Base-by-base conservation (phyloP, 257 asterid genomes). In the Salvia miltiorrhiza region DNA sequence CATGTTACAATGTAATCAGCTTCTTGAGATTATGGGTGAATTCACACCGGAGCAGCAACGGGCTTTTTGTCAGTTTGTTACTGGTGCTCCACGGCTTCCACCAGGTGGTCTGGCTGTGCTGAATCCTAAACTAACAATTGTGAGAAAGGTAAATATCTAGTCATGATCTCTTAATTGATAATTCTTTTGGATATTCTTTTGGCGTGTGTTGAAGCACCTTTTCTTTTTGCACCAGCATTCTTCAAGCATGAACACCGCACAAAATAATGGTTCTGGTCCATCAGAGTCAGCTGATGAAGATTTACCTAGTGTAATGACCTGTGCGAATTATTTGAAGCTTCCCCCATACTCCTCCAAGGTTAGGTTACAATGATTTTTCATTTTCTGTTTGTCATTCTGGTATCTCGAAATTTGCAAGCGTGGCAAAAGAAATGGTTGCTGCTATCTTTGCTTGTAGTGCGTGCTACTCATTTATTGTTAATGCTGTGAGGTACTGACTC, bases 81-180 rank as follows among this genome's bases (percentile, higher is more conserved):
- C 99, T 16, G 99, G 99, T 74, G 99, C 99, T 53, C 98, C 99
- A 56, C 82, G 95, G 65, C 99, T 95, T 78, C 99, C 99, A 47
- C 92, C 98, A 0, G 98, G 98, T 71, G 99, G 99, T 76, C 78
- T 95, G 75, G 96, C 98, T 20, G 95, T 82, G 62, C 81, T 95
- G 73, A 90, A 88, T 77, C 99, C 99, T 17, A 91, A 92, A 94
- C 75, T 95, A 82, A 95, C 99, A 44, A 89, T 95, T 70, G 99
- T 95, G 77, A 87, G 98, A 65, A 95, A 95, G 99, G 99, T 94
- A 80, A 45, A 28, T 40, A 14, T 37, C 47, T 78, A 17, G 32
- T 54, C 19, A 20, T 32, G 9, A 40, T 16, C 33, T 4, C 19
- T 54, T 13, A 14, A 24, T 41, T 8, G n/a, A 37, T 26, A 55